Evolutionary conservation across 2,329 filamentous ascomycete species (phyloP), one percentile per base, ranked within the genome.

Genomic region (Magnaporthiopsis incrustans): DNA sequence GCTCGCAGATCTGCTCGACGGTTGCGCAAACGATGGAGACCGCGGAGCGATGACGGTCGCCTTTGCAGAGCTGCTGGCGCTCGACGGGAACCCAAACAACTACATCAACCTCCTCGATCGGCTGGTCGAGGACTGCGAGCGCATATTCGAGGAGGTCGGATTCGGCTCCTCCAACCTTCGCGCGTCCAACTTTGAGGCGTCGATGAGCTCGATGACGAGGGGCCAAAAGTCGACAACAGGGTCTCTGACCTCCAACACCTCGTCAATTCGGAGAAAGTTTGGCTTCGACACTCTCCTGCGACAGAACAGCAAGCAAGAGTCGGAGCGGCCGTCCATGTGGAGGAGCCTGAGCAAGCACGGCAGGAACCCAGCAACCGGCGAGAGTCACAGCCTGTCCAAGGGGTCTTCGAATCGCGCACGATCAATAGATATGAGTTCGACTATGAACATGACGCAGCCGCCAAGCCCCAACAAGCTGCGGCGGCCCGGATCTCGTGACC

Each of bases 31-130:
- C 70, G 94, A 97, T 72, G 90, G 92, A 38, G 94, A 97, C 73
- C 85, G 93, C 60, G 94, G 94, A 61, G 90, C 91, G 27, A 77
- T 98, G 69, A 97, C 92, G 0, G 86, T 91, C 59, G 90, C 92
- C 1, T 97, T 98, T 78, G 89, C 92, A 0, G 92, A 97, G 73
- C 81, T 97, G 62, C 79, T 98, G 8, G 89, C 95, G 2, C 84
- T 87, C 5, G 89, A 92, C 65, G 89, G 88, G 8, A 86, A 88
- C 66, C 87, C 92, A 1, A 87, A 91, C 65, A 85, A 92, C 67
- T 95, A 94, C 73, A 93, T 97, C 69, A 95, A 94, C 64, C 79
- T 97, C 18, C 81, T 97, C 59, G 93, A 97, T 76, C 87, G 91
- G 26, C 83, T 97, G 27, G 92, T 97, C 0, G 91, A 96, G 67